These are phyloP conservation scores for Pachysandra terminalis DNA, from an alignment of 164 flowering plant species.

Conservation along the genomic window DNA sequence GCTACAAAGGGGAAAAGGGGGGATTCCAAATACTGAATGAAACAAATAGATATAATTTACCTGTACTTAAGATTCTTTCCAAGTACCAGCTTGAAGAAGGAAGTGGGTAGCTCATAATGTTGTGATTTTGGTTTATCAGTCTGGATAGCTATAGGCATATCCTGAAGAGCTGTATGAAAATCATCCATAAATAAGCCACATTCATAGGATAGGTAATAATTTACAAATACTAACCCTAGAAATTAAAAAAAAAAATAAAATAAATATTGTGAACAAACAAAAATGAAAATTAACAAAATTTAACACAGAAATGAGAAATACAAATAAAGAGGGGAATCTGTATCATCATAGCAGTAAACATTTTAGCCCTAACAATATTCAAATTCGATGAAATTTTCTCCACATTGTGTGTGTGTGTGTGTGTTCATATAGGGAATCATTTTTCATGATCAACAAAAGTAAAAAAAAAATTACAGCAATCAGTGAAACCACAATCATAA, in stretches of 20 bases:
- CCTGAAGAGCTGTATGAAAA: conserved; percentile 48
- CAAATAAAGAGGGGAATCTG: too few relatives aligned
- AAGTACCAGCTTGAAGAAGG: conserved; percentile 86
- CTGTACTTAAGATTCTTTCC: conserved; percentile 88
- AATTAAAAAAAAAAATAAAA: too few relatives aligned
- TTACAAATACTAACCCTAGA: neutral
- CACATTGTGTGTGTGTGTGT: too few relatives aligned
- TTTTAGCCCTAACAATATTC: too few relatives aligned
- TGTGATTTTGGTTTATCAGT: conserved; percentile 72
- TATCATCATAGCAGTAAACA: too few relatives aligned
- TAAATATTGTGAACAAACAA: too few relatives aligned
- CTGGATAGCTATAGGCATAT: conserved; percentile 86
- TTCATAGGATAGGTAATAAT: neutral
- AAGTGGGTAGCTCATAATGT: conserved; percentile 86
- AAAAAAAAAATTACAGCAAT: neutral
- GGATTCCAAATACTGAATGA: neutral
- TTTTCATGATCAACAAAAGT: neutral
- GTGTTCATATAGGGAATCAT: neutral
- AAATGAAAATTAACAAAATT: too few relatives aligned
- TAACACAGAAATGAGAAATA: too few relatives aligned
- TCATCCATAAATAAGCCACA: too few relatives aligned
- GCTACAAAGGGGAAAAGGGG: too few relatives aligned
- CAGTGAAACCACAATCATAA: neutral
- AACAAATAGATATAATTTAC: conserved; percentile 25
- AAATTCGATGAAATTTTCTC: too few relatives aligned